Base-by-base conservation (phyloP, 2,329 filamentous ascomycete species). In the Scytalidium sp. region DNA sequence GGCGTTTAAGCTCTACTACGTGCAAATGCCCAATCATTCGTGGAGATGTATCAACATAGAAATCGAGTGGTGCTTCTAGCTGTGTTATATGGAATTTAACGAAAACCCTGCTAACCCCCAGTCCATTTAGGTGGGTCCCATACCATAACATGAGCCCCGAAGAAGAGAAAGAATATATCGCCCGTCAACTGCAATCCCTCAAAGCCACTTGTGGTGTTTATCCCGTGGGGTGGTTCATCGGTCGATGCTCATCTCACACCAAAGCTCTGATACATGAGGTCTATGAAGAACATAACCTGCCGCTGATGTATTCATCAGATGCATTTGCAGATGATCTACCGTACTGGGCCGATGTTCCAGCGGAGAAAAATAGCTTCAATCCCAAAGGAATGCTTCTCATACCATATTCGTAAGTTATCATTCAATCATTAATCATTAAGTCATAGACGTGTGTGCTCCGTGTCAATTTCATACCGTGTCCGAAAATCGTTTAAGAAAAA, bases 321-420 rank as follows among this genome's bases (percentile, higher is more conserved):
- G 69, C 68, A 1, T 79, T 78, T 50, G 74, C 74, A 17, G 76
- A 79, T 45, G 76, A 79, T 47, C 64, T 79, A 10, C 76, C 76
- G 0, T 78, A 78, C 60, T 79, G 75, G 76, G 65, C 71, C 5
- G 76, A 79, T 54, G 58, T 79, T 3, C 74, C 75, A 0, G 62
- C 68, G 41, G 76, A 79, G 61, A 61, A 67, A 4, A 61, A 65
- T 15, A 62, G 59, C 11, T 63, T 72, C 5, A 13, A 43, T 13
- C 19, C 19, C 1, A 72, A 76, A 52, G 75, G 75, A 13, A 66
- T 72, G 43, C 60, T 79, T 6, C 77, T 78, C 70, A 61, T 79
- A 3, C 75, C 75, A 2, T 78, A 78, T 60, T 67, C 63, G 45
- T 36, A 36, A 15, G 32, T 9, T 29, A 29, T 15, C 13, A 15